These are phyloP conservation scores for Phytophthora ramorum DNA, from an alignment of 352 stramenopile species.

Conservation along the genomic window DNA sequence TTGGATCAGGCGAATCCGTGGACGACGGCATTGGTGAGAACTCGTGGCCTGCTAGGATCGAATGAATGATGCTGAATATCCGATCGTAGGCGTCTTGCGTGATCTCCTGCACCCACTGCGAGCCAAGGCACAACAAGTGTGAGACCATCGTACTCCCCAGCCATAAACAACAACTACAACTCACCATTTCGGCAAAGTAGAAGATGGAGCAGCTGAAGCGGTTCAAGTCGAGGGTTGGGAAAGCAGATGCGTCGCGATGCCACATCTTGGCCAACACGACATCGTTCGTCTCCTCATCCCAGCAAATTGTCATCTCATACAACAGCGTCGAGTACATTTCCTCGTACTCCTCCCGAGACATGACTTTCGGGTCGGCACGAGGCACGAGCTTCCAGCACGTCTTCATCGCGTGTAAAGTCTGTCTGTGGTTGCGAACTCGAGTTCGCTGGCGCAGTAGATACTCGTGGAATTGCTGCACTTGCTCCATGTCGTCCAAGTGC, in stretches of 20 bases:
- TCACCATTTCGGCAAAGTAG: slow-evolving; percentile 64
- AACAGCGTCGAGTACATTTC: slow-evolving; percentile 59
- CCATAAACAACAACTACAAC: neutral
- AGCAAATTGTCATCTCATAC: slow-evolving; percentile 72
- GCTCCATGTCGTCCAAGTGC: slow-evolving; percentile 37
- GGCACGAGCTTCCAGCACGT: slow-evolving; percentile 44
- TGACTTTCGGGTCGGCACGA: slow-evolving; percentile 16
- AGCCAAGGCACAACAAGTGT: neutral
- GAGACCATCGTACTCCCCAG: neutral
- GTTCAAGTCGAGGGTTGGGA: slow-evolving; percentile 49
- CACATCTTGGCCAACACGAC: slow-evolving; percentile 58
- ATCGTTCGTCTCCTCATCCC: slow-evolving; percentile 61
- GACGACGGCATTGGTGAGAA: neutral
- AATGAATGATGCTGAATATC: slow-evolving; percentile 30
- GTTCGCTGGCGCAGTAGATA: slow-evolving; percentile 54
- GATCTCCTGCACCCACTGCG: slow-evolving; percentile 32
- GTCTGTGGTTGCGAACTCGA: slow-evolving; percentile 50
- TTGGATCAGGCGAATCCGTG: neutral
- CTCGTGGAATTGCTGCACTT: slow-evolving; percentile 44
- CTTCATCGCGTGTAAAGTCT: slow-evolving; percentile 48
- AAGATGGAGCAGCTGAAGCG: slow-evolving; percentile 72
- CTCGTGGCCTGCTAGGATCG: slow-evolving; percentile 23
- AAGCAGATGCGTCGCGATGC: slow-evolving; percentile 43
- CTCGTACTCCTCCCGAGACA: slow-evolving; percentile 51
- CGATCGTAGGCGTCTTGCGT: slow-evolving; percentile 13